These are phyloP conservation scores for Persicaria maculosa DNA, from an alignment of 148 eudicot genomes.

Conservation along the genomic window DNA sequence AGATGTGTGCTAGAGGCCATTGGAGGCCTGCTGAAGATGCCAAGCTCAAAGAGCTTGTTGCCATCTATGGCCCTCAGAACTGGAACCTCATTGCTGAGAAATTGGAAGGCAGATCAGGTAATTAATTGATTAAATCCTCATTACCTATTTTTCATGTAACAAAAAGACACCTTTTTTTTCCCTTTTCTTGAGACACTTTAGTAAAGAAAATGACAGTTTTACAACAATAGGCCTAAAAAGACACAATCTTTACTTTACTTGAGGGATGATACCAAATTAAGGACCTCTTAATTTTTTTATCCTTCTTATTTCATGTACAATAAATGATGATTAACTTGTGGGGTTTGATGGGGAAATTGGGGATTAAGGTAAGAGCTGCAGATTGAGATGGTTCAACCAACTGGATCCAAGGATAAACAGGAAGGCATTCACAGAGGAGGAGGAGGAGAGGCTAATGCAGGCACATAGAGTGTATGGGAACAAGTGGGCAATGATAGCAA, in stretches of 20 bases:
- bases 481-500: conserved; percentile 89
- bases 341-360: not conserved
- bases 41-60: conserved; percentile 75
- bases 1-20: conserved; percentile 76
- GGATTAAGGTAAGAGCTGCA: conserved; percentile 68
- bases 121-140: not conserved
- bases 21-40: conserved; percentile 88
- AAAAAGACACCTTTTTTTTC: not conserved
- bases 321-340: not conserved
- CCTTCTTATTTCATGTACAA: not conserved
- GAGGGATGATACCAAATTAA: no score
- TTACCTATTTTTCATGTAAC: not conserved
- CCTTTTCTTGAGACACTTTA: not conserved
- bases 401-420: conserved; percentile 82
- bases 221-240: no score
- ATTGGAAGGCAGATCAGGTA: conserved; percentile 82
- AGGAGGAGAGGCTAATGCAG: conserved; percentile 67
- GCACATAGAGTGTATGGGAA: conserved; percentile 79
- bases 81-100: conserved; percentile 90
- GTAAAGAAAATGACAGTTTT: not conserved
- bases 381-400: conserved; percentile 93
- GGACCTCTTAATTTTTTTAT: no score
- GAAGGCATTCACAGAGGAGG: conserved; percentile 70
- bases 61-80: conserved; percentile 81
- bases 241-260: no score